Conservation (phyloP, 805 yeast genomes). For the Cyberlindnera mississippiensis region DNA sequence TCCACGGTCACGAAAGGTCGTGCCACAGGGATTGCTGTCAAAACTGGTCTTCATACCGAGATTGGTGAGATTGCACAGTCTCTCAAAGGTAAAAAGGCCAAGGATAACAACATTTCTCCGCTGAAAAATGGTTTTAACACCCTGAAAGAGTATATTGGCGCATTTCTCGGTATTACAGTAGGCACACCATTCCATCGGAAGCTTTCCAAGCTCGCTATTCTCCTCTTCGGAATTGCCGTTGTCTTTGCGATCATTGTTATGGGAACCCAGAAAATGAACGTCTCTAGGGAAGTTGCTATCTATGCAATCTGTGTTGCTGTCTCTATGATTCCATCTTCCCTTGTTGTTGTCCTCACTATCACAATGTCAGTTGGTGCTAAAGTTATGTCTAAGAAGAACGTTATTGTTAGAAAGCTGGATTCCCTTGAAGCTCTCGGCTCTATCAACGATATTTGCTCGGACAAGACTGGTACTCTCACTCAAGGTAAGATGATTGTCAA, state of each 20-base stretch:
- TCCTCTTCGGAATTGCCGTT: constrained; percentile 73
- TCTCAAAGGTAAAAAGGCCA: constrained; percentile 42
- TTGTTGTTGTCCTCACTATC: constrained; percentile 77
- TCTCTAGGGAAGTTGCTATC: constrained; percentile 77
- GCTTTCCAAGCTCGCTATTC: constrained; percentile 71
- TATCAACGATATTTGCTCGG: constrained; percentile 76
- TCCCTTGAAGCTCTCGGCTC: constrained; percentile 78
- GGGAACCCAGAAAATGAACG: constrained; percentile 75
- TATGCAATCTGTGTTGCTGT: constrained; percentile 81
- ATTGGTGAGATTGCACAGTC: constrained; percentile 71
- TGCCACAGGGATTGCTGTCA: constrained; percentile 61
- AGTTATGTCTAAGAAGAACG: constrained; percentile 61
- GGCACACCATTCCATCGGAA: constrained; percentile 83
- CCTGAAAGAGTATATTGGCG: constrained; percentile 55
- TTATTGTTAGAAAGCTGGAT: constrained; percentile 72
- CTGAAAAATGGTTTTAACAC: constrained; percentile 37
- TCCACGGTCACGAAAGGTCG: constrained; percentile 72
- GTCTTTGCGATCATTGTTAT: constrained; percentile 80
- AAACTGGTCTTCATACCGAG: constrained; percentile 70
- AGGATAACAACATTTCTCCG: constrained; percentile 39
- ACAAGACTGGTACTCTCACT: constrained; percentile 79
- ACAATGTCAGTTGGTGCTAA: constrained; percentile 83
- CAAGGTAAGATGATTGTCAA: constrained; percentile 78
- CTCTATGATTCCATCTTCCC: constrained; percentile 78
- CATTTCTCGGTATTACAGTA: constrained; percentile 66